These are phyloP conservation scores for Prinsepia uniflora DNA, from an alignment of 306 rosid genomes.

Conservation along the genomic window DNA sequence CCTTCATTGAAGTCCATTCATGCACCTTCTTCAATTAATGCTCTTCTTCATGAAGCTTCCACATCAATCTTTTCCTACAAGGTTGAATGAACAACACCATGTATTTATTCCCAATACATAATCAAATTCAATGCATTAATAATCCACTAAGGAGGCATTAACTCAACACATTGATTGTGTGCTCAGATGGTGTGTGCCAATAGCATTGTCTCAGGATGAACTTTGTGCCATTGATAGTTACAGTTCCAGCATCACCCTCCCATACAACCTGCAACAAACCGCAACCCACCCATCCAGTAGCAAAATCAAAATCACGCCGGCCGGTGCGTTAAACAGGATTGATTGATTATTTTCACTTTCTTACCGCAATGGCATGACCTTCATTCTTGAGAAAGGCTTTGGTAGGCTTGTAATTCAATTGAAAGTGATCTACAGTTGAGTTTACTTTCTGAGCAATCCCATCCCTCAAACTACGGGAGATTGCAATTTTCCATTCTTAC, in stretches of 20 bases:
- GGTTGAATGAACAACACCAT: no score
- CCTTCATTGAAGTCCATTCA: no score
- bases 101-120: no score
- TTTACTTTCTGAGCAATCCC: neutral
- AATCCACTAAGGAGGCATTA: no score
- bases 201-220: constrained; percentile 56
- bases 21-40: no score
- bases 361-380: constrained; percentile 25
- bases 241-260: constrained; percentile 52
- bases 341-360: neutral
- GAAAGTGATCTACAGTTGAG: neutral
- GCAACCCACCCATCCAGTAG: neutral
- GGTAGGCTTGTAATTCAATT: constrained; percentile 7
- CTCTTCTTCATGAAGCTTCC: no score
- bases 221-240: constrained; percentile 46
- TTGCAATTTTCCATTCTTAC: constrained; percentile 25
- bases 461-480: constrained; percentile 12
- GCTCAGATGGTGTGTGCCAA: constrained; percentile 87
- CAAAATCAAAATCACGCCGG: neutral
- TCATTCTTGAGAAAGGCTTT: constrained; percentile 24
- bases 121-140: no score
- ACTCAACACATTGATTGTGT: no score
- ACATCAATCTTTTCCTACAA: no score
- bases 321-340: no score
- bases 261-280: constrained; percentile 42